A percentile compares a stretch with the other conserved stretches of the same genome.
Evolutionary conservation across 345 rosid species (phyloP).

Genomic region (Hibiscus syriacus): DNA sequence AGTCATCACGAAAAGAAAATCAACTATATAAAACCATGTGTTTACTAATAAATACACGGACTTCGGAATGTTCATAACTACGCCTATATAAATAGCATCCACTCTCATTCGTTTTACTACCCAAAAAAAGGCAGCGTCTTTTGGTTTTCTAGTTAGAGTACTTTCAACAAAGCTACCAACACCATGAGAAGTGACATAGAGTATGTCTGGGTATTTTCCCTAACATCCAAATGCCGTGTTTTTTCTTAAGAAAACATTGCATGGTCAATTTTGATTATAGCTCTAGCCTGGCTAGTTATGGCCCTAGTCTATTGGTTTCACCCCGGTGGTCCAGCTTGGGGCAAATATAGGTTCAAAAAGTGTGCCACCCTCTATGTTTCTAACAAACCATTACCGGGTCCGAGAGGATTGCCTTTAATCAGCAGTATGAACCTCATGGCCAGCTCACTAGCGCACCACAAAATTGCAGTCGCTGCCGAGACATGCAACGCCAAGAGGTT

Average conservation of each 20-base stretch:
- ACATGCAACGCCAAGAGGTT: conserved; percentile 42
- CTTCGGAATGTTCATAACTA: too few relatives aligned
- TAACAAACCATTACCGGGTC: conserved; percentile 49
- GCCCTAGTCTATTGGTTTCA: conserved; percentile 45
- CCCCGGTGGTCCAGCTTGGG: conserved; percentile 83
- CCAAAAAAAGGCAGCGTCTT: conserved; percentile 24
- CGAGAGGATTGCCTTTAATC: conserved; percentile 52
- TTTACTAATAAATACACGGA: too few relatives aligned
- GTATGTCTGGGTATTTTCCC: conserved; percentile 39
- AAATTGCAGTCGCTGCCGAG: conserved; percentile 36
- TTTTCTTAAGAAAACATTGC: conserved; percentile 33
- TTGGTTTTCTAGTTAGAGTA: too few relatives aligned
- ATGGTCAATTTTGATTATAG: conserved; percentile 34
- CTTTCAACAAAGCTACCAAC: background rate
- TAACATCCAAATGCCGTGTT: conserved; percentile 49
- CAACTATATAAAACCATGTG: too few relatives aligned
- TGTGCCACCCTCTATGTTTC: background rate
- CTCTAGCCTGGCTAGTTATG: conserved; percentile 28
- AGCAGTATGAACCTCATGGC: conserved; percentile 66
- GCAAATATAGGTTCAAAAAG: conserved; percentile 27
- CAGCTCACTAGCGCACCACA: conserved; percentile 47
- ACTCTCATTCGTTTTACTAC: background rate
- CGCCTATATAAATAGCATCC: too few relatives aligned
- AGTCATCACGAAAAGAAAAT: too few relatives aligned
- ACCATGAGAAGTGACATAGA: conserved; percentile 42